phyloP scores from a whole-genome alignment of 495 filamentous ascomycete genomes.

The Lasiosphaeriaceae sp. region DNA sequence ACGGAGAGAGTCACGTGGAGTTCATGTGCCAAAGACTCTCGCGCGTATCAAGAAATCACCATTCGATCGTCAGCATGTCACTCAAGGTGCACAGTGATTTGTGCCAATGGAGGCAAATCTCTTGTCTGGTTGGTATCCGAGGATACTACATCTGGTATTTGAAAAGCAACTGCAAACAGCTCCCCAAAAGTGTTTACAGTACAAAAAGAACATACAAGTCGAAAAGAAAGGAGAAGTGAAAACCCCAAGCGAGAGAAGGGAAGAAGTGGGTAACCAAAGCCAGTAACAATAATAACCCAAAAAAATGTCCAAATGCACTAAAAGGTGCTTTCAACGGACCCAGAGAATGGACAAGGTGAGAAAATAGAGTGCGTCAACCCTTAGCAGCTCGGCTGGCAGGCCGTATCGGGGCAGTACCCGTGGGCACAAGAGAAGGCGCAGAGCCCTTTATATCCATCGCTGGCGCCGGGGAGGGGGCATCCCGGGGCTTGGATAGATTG shows the following conservation, averaged over 20 bases:
- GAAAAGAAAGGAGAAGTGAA: background rate
- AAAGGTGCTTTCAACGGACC: background rate
- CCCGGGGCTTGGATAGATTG: slow-evolving; percentile 26
- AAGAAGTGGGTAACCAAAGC: background rate
- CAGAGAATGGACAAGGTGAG: background rate
- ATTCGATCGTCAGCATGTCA: no score
- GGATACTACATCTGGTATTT: no score
- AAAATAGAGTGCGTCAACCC: background rate
- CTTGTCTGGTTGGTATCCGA: no score
- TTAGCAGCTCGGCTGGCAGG: slow-evolving; percentile 25
- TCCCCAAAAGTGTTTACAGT: background rate
- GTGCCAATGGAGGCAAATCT: no score
- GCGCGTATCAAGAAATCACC: no score
- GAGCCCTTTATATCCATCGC: slow-evolving; percentile 37
- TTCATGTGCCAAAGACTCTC: no score
- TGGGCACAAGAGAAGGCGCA: slow-evolving; percentile 41
- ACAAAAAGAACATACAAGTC: slow-evolving; percentile 1
- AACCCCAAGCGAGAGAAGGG: background rate
- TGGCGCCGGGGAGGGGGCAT: slow-evolving; percentile 25
- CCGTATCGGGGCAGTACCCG: slow-evolving; percentile 40
- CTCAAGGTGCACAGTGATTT: no score
- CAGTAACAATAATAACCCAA: background rate
- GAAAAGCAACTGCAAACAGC: background rate
- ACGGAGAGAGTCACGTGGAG: no score
- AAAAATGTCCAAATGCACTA: background rate